Evolutionary conservation across 208 protist genomes (phyloP).

Genomic region (Crithidia sp.): DNA sequence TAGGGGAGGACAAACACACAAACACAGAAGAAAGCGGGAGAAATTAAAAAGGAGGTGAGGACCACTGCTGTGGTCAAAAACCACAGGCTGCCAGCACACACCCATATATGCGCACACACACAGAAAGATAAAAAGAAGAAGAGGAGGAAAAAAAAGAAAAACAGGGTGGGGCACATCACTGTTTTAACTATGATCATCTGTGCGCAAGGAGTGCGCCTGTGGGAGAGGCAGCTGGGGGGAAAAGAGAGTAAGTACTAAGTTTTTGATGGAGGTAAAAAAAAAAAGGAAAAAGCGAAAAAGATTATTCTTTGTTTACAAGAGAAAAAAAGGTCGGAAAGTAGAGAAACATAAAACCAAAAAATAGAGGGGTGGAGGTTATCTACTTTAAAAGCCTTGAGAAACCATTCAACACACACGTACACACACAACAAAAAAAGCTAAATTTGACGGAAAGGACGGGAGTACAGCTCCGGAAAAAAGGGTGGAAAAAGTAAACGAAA

Average conservation of each 20-base stretch:
- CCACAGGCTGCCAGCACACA: too few relatives aligned
- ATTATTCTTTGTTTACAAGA: background rate
- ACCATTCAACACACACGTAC: too few relatives aligned
- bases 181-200: too few relatives aligned
- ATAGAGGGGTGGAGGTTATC: too few relatives aligned
- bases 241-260: constrained; percentile 17
- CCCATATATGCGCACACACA: background rate
- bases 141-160: constrained; percentile 7
- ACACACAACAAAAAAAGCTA: too few relatives aligned
- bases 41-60: background rate
- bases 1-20: background rate
- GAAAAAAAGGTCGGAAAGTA: constrained; percentile 7
- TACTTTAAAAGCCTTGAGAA: too few relatives aligned
- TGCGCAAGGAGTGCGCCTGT: too few relatives aligned
- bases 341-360: constrained; percentile 5
- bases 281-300: constrained; percentile 4
- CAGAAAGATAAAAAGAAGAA: constrained; percentile 20
- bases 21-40: background rate
- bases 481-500: too few relatives aligned
- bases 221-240: too few relatives aligned
- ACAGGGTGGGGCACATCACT: background rate
- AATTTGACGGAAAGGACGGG: too few relatives aligned
- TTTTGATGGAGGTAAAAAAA: constrained; percentile 12
- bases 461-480: too few relatives aligned
- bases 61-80: background rate